Conservation (phyloP, 805 yeast species). For the Blastobotrys muscicola region DNA sequence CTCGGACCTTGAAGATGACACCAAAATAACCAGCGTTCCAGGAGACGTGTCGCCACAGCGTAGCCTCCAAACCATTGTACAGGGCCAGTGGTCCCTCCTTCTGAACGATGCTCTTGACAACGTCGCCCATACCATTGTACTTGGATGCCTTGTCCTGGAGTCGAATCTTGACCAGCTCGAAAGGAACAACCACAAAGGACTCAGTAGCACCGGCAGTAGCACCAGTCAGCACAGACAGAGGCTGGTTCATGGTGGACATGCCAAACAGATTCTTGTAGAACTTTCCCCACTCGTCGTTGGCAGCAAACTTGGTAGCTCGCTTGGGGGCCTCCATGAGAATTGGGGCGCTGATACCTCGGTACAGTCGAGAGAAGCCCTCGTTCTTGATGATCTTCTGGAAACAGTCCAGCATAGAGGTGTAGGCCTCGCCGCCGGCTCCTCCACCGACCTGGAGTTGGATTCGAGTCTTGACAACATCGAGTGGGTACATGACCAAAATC, state of each 20-base stretch:
- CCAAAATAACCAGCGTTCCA: constrained; percentile 99
- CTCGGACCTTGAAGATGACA: constrained; percentile 77
- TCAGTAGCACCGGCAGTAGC: constrained; percentile 98
- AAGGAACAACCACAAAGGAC: constrained; percentile 94
- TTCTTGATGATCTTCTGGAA: constrained; percentile 69
- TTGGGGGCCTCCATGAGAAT: constrained; percentile 98
- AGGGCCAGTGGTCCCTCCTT: constrained; percentile 73
- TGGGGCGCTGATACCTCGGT: constrained; percentile 93
- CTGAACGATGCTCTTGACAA: constrained; percentile 58
- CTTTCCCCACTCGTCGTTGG: constrained; percentile 94
- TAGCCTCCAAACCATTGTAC: constrained; percentile 93
- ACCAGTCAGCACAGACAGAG: constrained; percentile 83
- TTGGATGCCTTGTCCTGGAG: constrained; percentile 80
- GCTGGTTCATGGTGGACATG: constrained; percentile 60
- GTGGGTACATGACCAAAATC: constrained; percentile 88
- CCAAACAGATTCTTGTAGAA: constrained; percentile 67
- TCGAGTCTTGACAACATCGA: constrained; percentile 94
- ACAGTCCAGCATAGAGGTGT: constrained; percentile 79
- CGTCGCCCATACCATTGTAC: constrained; percentile 79
- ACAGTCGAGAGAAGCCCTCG: constrained; percentile 68
- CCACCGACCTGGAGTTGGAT: constrained; percentile 74
- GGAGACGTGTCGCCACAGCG: constrained; percentile 89
- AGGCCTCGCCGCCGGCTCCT: constrained; percentile 45
- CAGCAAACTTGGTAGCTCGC: constrained; percentile 97
- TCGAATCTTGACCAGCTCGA: constrained; percentile 90